These are phyloP conservation scores for Arachnomyces sp. DNA, from an alignment of 2,329 filamentous ascomycete species.

Conservation along the genomic window DNA sequence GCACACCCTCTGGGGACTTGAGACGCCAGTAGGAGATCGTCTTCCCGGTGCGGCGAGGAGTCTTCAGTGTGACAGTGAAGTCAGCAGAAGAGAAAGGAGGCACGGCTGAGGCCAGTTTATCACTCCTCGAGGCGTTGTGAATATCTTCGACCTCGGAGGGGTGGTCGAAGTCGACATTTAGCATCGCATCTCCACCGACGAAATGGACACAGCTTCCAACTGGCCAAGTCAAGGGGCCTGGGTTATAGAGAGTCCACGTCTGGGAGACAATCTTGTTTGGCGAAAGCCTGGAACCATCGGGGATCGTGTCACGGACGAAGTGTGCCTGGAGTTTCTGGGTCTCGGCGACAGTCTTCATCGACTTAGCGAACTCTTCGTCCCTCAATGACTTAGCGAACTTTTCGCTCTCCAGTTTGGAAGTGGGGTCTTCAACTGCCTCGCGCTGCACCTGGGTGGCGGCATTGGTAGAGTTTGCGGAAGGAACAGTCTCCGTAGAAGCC, in stretches of 20 bases:
- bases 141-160: conserved; percentile 72
- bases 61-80: conserved; percentile 80
- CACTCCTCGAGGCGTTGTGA: conserved; percentile 72
- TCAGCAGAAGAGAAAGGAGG: conserved; percentile 64
- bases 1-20: conserved; percentile 66
- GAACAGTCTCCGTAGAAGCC: conserved; percentile 44
- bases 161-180: conserved; percentile 71
- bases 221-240: conserved; percentile 72
- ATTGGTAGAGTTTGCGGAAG: conserved; percentile 40
- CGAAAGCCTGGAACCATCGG: conserved; percentile 65
- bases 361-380: conserved; percentile 15
- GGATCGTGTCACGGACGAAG: conserved; percentile 69
- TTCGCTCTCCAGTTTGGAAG: background rate
- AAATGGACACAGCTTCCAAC: conserved; percentile 83
- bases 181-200: conserved; percentile 93
- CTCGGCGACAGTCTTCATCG: conserved; percentile 9
- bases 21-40: conserved; percentile 95
- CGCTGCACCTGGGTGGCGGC: conserved; percentile 60
- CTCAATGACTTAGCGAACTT: conserved; percentile 9
- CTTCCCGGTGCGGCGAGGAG: conserved; percentile 66
- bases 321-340: conserved; percentile 47
- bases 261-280: conserved; percentile 73
- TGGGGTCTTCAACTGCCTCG: conserved; percentile 32
- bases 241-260: conserved; percentile 85
- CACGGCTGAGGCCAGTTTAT: conserved; percentile 60